phyloP scores from a whole-genome alignment of 2,329 filamentous ascomycete genomes.

The Colletotrichum theobromicola region DNA sequence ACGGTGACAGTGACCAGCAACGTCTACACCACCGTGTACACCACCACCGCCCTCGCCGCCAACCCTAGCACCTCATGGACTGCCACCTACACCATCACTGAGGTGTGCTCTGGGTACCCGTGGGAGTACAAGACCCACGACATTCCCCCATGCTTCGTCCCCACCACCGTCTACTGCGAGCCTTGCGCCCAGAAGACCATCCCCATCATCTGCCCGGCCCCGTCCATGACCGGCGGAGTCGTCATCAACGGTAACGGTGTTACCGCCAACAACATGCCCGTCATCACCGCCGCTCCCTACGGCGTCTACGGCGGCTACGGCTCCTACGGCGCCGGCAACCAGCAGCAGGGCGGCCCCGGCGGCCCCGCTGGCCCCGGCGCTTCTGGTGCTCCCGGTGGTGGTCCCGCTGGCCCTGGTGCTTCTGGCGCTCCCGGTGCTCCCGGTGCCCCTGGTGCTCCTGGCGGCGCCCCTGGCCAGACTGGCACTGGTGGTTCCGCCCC shows the following conservation, averaged over 20 bases:
- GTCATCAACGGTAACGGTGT: slow-evolving; percentile 40
- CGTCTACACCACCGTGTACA: slow-evolving; percentile 42
- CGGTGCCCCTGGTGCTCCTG: not conserved
- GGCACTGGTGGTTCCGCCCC: not conserved
- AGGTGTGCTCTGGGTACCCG: slow-evolving; percentile 37
- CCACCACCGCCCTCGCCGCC: slow-evolving; percentile 39
- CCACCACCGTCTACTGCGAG: slow-evolving; percentile 39
- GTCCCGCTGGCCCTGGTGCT: not conserved
- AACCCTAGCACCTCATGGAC: slow-evolving; percentile 41
- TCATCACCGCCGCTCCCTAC: slow-evolving; percentile 1
- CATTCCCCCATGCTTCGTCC: slow-evolving; percentile 42
- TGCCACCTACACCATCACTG: slow-evolving; percentile 45
- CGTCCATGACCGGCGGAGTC: slow-evolving; percentile 33
- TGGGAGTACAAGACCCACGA: slow-evolving; percentile 30
- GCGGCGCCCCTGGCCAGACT: not conserved
- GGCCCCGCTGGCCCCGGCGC: not conserved
- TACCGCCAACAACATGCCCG: slow-evolving; percentile 31
- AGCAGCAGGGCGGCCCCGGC: not conserved
- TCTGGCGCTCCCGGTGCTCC: not conserved
- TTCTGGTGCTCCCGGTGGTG: not conserved
- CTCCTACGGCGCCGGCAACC: not conserved
- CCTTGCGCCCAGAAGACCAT: slow-evolving; percentile 34
- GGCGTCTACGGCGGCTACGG: slow-evolving; percentile 4
- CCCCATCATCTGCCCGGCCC: slow-evolving; percentile 41
- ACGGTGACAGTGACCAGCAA: slow-evolving; percentile 26